phyloP scores from a whole-genome alignment of 208 protist species.

The Tritrichomonas foetus region DNA sequence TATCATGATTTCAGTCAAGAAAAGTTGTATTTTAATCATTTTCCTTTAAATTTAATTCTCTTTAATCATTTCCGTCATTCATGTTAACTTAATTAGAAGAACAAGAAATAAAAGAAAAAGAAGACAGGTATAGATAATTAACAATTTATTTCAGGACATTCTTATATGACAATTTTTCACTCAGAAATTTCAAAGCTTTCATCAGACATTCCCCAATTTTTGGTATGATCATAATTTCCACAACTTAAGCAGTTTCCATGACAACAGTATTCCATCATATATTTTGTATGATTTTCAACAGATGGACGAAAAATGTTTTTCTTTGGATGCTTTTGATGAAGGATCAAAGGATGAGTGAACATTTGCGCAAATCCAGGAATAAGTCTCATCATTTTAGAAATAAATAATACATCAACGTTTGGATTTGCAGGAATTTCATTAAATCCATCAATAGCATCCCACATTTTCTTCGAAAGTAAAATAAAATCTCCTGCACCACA shows the following conservation, averaged over 20 bases:
- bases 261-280: not conserved
- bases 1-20: too few species aligned
- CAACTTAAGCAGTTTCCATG: not conserved
- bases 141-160: too few species aligned
- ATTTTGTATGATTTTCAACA: not conserved
- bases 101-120: too few species aligned
- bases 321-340: not conserved
- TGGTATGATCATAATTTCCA: too few species aligned
- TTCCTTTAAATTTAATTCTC: too few species aligned
- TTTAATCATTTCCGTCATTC: too few species aligned
- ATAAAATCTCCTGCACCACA: not conserved
- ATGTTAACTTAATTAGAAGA: too few species aligned
- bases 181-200: too few species aligned
- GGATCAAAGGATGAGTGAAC: not conserved
- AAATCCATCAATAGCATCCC: not conserved
- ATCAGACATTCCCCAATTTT: too few species aligned
- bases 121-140: too few species aligned
- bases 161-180: too few species aligned
- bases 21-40: too few species aligned
- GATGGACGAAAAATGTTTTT: not conserved
- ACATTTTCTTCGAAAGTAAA: not conserved
- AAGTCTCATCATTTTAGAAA: not conserved
- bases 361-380: not conserved
- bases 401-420: not conserved
- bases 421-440: not conserved